Evolutionary conservation across 2,329 filamentous ascomycete species (phyloP), one percentile per base, ranked within the genome.

Genomic region (Clonostachys byssicola): DNA sequence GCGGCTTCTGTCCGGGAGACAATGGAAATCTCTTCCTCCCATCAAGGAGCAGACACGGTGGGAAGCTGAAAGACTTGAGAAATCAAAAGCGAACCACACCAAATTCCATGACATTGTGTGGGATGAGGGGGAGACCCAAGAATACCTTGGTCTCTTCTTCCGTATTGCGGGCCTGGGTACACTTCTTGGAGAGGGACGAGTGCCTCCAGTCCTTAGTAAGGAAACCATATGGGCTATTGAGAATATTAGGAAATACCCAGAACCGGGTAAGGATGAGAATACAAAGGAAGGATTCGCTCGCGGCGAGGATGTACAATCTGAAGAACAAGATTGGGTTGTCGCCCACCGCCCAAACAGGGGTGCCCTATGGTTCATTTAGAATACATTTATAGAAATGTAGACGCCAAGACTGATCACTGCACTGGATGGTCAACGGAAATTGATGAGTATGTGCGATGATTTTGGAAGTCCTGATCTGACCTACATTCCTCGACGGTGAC

Each of bases 81-180:
- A 54, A 13, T 61, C 58, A 3, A 54, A 23, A 10, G 52, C 51
- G 5, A 60, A 70, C n/a, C 49, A 61, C 0, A 63, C 54, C 34
- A 71, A 68, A 41, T 81, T 80, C 49, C 78, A 81, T 54, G 74
- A 78, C 41, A 67, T 81, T 5, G 57, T 66, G 4, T 80, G 74
- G 74, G 74, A 78, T 10, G 63, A 62, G 4, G 75, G 74, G 0
- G 74, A 81, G 58, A 80, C 76, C 0, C 52, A 68, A 2, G 63
- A 61, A 9, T 81, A 71, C 65, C 59, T 81, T 4, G 58, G 61
- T 1, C 62, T 61, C 12, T 53, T 81, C 41, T 80, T 71, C 55
- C 54, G 63, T 7, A 62, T 80, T 44, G 72, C 77, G 0, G 78
- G 78, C 0, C 57, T 82, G 34, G 68, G 69, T 0, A 69, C 63